These are phyloP conservation scores for Hortaea sp. DNA, from an alignment of 2,329 filamentous ascomycete genomes.

Conservation along the genomic window DNA sequence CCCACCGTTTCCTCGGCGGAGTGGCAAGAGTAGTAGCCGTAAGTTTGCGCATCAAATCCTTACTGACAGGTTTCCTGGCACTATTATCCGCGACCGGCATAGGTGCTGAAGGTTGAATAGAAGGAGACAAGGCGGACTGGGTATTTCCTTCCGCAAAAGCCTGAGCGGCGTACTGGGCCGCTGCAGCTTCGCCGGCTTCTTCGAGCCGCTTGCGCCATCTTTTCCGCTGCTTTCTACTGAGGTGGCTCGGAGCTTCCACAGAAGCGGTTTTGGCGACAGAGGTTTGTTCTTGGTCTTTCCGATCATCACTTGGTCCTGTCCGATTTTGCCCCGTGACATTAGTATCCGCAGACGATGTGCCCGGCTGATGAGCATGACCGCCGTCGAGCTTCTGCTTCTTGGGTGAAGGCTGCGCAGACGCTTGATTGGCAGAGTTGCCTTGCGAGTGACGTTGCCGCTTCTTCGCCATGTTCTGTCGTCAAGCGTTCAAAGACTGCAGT, in stretches of 20 bases:
- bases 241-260: background rate
- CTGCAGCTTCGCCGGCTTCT: background rate
- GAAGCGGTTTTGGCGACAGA: too few relatives aligned
- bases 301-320: too few relatives aligned
- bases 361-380: too few relatives aligned
- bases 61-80: background rate
- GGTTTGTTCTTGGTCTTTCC: too few relatives aligned
- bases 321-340: too few relatives aligned
- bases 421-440: background rate
- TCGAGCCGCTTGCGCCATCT: background rate
- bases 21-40: conserved; percentile 1
- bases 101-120: too few relatives aligned
- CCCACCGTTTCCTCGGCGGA: conserved; percentile 1
- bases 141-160: background rate
- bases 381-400: background rate
- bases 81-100: background rate
- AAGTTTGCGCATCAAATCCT: background rate
- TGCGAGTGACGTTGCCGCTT: background rate
- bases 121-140: too few relatives aligned
- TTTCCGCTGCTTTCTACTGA: background rate
- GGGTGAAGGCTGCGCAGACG: background rate
- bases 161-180: background rate
- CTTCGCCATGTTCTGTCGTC: background rate
- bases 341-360: too few relatives aligned
- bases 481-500: too few relatives aligned